A percentile compares a stretch with the other conserved stretches of the same genome.
Evolutionary conservation across 495 filamentous ascomycete species (phyloP).

Genomic region (Clavariopsis aquatica): DNA sequence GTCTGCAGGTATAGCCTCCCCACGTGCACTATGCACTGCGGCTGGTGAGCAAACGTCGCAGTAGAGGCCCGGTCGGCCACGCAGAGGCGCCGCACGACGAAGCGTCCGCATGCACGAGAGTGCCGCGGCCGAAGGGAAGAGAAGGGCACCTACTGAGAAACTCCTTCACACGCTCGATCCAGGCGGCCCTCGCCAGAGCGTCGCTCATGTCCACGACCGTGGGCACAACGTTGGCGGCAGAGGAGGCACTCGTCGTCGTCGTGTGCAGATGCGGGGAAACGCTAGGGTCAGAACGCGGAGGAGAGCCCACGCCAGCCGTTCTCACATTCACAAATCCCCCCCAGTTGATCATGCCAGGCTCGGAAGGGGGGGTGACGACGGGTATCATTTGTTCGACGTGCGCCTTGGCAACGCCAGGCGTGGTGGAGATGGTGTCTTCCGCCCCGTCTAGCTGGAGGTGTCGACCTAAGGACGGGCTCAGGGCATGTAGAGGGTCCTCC

Average conservation of each 20-base stretch:
- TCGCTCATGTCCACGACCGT: not conserved
- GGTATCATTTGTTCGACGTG: constrained; percentile 30
- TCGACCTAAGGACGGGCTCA: constrained; percentile 21
- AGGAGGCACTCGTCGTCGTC: not conserved
- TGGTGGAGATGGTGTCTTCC: constrained; percentile 1
- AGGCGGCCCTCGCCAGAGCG: constrained; percentile 7
- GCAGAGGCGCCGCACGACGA: too few species aligned
- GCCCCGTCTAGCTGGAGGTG: constrained; percentile 8
- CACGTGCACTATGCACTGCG: too few species aligned
- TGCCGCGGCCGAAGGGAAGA: not conserved
- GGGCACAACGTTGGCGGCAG: not conserved
- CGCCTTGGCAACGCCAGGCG: constrained; percentile 6
- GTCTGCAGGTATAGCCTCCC: too few species aligned
- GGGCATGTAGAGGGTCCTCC: constrained; percentile 33
- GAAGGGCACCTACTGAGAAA: constrained; percentile 20
- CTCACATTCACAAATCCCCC: constrained; percentile 31
- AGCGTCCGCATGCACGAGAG: too few species aligned
- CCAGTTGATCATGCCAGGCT: constrained; percentile 38
- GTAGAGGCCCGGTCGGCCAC: too few species aligned
- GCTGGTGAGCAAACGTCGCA: too few species aligned
- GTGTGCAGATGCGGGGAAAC: constrained; percentile 6
- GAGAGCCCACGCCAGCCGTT: constrained; percentile 35
- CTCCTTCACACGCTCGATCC: constrained; percentile 15
- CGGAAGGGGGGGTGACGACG: constrained; percentile 43
- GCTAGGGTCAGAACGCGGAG: constrained; percentile 36